Conservation (phyloP, 129 eudicot species). For the Cynara cardunculus region DNA sequence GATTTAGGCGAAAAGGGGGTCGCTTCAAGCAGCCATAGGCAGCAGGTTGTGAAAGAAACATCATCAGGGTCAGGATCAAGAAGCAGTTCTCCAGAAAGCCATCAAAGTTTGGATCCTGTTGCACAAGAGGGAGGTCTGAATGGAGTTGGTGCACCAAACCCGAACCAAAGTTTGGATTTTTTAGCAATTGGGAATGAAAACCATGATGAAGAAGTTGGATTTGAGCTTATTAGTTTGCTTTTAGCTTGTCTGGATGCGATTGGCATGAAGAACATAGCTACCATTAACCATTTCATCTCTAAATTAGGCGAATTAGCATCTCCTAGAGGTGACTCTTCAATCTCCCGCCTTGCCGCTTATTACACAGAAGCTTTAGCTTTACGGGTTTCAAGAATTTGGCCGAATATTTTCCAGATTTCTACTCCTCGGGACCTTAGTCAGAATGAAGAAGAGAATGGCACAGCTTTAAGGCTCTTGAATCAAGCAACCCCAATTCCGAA, state of each 20-base stretch:
- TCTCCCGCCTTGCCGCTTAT: slow-evolving; percentile 66
- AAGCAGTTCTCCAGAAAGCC: slow-evolving; percentile 60
- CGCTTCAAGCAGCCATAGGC: slow-evolving; percentile 38
- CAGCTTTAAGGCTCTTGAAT: slow-evolving; percentile 64
- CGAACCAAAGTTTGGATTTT: slow-evolving; percentile 35
- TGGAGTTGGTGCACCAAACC: slow-evolving; percentile 50
- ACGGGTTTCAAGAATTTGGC: slow-evolving; percentile 74
- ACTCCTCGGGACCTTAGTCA: slow-evolving; percentile 57
- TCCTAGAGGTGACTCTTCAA: slow-evolving; percentile 63
- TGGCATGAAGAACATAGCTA: slow-evolving; percentile 52
- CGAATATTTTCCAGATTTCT: slow-evolving; percentile 53
- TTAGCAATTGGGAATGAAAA: slow-evolving; percentile 27
- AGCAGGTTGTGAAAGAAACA: slow-evolving; percentile 35
- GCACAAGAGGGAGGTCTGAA: slow-evolving; percentile 47
- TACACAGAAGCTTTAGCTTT: slow-evolving; percentile 84
- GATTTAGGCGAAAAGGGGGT: slow-evolving; percentile 52
- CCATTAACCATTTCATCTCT: slow-evolving; percentile 47
- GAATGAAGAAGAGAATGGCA: slow-evolving; percentile 58
- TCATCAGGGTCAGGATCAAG: slow-evolving; percentile 55
- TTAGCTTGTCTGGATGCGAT: slow-evolving; percentile 77
- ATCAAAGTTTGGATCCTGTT: slow-evolving; percentile 49
- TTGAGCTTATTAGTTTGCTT: slow-evolving; percentile 75
- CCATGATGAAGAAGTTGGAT: slow-evolving; percentile 53
- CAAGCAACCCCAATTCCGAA: slow-evolving; percentile 74
- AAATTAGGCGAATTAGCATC: slow-evolving; percentile 84